phyloP scores from a whole-genome alignment of 306 rosid genomes.

The Dryas octopetala region DNA sequence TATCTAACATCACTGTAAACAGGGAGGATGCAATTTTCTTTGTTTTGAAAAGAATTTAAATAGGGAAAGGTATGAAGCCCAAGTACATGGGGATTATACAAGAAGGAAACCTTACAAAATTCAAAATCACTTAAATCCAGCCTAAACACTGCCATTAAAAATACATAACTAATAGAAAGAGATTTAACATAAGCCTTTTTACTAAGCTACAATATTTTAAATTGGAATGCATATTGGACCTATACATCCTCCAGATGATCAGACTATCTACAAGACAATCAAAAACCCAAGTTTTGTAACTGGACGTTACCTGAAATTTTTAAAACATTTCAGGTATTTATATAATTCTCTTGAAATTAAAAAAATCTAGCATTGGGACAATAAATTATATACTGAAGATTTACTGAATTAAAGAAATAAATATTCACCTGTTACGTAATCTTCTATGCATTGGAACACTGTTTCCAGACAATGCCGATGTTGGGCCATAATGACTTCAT shows the following conservation, averaged over 20 bases:
- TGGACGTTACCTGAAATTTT: not conserved
- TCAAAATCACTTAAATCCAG: not conserved
- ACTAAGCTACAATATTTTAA: not conserved
- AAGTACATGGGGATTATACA: not conserved
- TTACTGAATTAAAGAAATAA: constrained; percentile 3
- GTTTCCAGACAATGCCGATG: constrained; percentile 95
- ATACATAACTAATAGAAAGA: not conserved
- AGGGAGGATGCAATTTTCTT: not conserved
- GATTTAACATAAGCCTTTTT: not conserved
- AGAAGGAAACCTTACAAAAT: not conserved
- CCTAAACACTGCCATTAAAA: not conserved
- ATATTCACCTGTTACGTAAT: constrained; percentile 59
- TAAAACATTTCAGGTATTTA: not conserved
- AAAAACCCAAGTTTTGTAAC: not conserved
- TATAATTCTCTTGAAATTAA: not conserved
- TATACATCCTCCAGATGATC: not conserved
- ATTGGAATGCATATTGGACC: not conserved
- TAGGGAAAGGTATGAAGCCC: not conserved
- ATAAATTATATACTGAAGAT: not conserved
- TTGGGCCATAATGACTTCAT: constrained; percentile 91
- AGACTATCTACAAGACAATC: not conserved
- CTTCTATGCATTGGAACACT: constrained; percentile 85
- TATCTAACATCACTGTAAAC: not conserved
- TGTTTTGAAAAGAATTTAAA: not conserved
- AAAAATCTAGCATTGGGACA: not conserved